Conservation (phyloP, 805 yeast genomes). For the Saccharomycopsis lassenensis region DNA sequence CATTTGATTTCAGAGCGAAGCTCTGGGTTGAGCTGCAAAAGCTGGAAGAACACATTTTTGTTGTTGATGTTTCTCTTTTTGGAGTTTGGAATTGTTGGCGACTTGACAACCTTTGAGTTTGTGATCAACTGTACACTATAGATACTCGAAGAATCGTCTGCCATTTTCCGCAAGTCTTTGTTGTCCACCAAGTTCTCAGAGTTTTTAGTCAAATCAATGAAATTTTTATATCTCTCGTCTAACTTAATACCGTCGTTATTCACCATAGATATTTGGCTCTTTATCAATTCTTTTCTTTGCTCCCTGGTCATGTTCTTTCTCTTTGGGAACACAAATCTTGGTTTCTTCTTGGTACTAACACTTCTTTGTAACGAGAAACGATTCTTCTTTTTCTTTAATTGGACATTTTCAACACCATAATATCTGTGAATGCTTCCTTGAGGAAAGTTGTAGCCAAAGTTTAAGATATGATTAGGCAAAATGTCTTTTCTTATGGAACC, state of each 20-base stretch:
- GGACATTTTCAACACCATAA: slow-evolving; percentile 7
- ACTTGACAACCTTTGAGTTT: slow-evolving; percentile 7
- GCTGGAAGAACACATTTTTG: slow-evolving; percentile 6
- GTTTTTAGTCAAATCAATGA: slow-evolving; percentile 4
- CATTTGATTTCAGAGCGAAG: slow-evolving; percentile 13
- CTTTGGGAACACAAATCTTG: slow-evolving; percentile 9
- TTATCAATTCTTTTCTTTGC: slow-evolving; percentile 11
- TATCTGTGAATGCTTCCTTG: slow-evolving; percentile 11
- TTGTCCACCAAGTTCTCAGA: background rate
- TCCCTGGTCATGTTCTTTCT: slow-evolving; percentile 4
- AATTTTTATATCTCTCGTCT: slow-evolving; percentile 7
- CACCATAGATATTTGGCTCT: slow-evolving; percentile 8
- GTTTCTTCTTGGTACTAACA: slow-evolving; percentile 8
- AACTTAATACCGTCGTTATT: slow-evolving; percentile 5
- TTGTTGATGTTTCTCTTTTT: slow-evolving; percentile 1
- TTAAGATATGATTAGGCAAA: slow-evolving; percentile 7
- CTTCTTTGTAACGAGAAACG: background rate
- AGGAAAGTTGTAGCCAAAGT: slow-evolving; percentile 9
- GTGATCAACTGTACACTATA: slow-evolving; percentile 17
- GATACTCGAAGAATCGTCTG: slow-evolving; percentile 13
- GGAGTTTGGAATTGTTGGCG: slow-evolving; percentile 5
- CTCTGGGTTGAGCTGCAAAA: slow-evolving; percentile 14
- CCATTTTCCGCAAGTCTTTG: slow-evolving; percentile 1
- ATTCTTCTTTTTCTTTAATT: background rate
- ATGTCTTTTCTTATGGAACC: slow-evolving; percentile 5